A percentile compares a stretch with the other conserved stretches of the same genome.
phyloP scores from a whole-genome alignment of 805 yeast genomes.

The Candida verbasci region DNA sequence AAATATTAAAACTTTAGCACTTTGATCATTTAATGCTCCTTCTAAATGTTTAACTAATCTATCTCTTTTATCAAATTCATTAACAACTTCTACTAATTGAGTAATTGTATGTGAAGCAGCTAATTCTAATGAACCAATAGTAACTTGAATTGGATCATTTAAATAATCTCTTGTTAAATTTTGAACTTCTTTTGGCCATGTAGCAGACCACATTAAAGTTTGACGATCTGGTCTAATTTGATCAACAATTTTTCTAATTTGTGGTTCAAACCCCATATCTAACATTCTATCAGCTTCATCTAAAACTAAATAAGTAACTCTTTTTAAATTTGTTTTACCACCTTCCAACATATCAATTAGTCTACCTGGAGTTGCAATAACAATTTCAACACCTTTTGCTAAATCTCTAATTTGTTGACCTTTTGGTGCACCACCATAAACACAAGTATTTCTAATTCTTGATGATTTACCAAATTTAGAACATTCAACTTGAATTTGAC shows the following conservation, averaged over 20 bases:
- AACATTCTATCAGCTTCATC: slow-evolving; percentile 99
- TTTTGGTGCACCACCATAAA: slow-evolving; percentile 98
- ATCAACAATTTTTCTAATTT: slow-evolving; percentile 94
- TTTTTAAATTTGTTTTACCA: slow-evolving; percentile 89
- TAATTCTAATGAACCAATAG: slow-evolving; percentile 91
- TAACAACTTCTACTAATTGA: slow-evolving; percentile 86
- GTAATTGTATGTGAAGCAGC: slow-evolving; percentile 96
- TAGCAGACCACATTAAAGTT: slow-evolving; percentile 99
- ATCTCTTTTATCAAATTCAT: slow-evolving; percentile 93
- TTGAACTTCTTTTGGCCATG: slow-evolving; percentile 99
- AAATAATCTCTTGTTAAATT: slow-evolving; percentile 87
- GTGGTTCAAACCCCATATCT: slow-evolving; percentile 99
- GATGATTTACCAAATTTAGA: slow-evolving; percentile 90
- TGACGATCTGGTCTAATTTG: slow-evolving; percentile 99
- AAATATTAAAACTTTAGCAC: slow-evolving; percentile 79
- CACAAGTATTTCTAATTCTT: slow-evolving; percentile 93
- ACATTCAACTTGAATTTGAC: slow-evolving; percentile 94
- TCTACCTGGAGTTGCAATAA: slow-evolving; percentile 99
- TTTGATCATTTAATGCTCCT: slow-evolving; percentile 64
- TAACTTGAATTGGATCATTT: slow-evolving; percentile 92
- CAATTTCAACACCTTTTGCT: slow-evolving; percentile 91
- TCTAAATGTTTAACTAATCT: slow-evolving; percentile 79
- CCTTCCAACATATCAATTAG: slow-evolving; percentile 95
- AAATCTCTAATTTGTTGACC: slow-evolving; percentile 97
- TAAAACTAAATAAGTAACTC: slow-evolving; percentile 94